phyloP scores from a whole-genome alignment of 2,329 filamentous ascomycete species.

The Aspergillus sojae region DNA sequence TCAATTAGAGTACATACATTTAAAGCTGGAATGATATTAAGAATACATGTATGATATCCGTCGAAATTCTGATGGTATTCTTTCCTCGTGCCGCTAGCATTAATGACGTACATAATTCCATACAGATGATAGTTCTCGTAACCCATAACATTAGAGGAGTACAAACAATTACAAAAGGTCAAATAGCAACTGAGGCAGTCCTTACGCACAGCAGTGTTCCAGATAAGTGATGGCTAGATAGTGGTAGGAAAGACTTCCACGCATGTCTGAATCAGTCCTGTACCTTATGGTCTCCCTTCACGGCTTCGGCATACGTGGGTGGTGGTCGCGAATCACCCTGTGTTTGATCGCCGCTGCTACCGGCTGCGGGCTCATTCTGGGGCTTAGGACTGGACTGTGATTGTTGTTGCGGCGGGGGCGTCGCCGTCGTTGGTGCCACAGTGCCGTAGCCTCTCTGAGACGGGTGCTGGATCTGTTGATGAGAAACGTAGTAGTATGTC shows the following conservation, averaged over 20 bases:
- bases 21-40: neutral
- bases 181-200: neutral
- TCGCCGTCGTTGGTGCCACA: slow-evolving; percentile 31
- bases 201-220: neutral
- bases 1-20: neutral
- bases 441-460: slow-evolving; percentile 43
- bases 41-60: neutral
- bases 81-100: neutral
- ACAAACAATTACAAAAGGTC: slow-evolving; percentile 6
- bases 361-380: slow-evolving; percentile 26
- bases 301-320: slow-evolving; percentile 86
- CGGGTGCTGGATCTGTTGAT: slow-evolving; percentile 44
- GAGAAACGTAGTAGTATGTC: slow-evolving; percentile 76
- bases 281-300: slow-evolving; percentile 88
- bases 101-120: neutral
- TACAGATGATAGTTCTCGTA: neutral
- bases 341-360: slow-evolving; percentile 36
- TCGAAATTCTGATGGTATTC: neutral
- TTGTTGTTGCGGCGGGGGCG: slow-evolving; percentile 19
- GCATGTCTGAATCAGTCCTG: slow-evolving; percentile 60
- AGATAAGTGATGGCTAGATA: neutral
- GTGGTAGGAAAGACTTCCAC: neutral
- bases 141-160: neutral
- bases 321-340: slow-evolving; percentile 55
- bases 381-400: slow-evolving; percentile 24